phyloP scores from a whole-genome alignment of 78 protist species.

The Guillardia theta region DNA sequence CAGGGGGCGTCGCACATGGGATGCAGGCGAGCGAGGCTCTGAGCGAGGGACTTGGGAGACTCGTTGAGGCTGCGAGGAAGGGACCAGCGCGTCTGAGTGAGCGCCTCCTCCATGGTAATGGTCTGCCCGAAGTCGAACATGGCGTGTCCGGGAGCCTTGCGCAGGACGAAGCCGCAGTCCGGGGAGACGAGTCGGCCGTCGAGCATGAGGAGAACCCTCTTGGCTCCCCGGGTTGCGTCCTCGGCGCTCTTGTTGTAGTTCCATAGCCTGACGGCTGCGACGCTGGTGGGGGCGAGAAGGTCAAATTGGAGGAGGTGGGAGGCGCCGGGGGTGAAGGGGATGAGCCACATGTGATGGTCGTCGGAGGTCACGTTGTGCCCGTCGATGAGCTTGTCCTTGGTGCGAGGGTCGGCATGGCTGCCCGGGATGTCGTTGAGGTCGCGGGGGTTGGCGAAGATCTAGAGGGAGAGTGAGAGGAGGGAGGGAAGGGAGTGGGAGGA shows the following conservation, averaged over 20 bases:
- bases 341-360: conserved; percentile 54
- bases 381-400: background rate
- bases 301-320: background rate
- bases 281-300: conserved; percentile 13
- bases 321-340: conserved; percentile 32
- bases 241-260: conserved; percentile 75
- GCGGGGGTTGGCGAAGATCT: conserved; percentile 25
- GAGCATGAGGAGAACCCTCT: background rate
- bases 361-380: background rate
- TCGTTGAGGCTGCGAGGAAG: background rate
- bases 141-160: too few relatives aligned
- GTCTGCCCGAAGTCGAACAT: conserved; percentile 35
- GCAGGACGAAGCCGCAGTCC: background rate
- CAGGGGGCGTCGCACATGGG: background rate
- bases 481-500: background rate
- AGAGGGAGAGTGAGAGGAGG: background rate
- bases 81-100: background rate
- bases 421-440: conserved; percentile 40
- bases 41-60: background rate
- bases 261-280: conserved; percentile 68
- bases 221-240: background rate
- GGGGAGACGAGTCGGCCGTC: background rate
- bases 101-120: background rate
- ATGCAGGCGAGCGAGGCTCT: background rate
- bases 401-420: background rate